These are phyloP conservation scores for Alternaria ethzedia DNA, from an alignment of 2,329 filamentous ascomycete species.

Conservation along the genomic window DNA sequence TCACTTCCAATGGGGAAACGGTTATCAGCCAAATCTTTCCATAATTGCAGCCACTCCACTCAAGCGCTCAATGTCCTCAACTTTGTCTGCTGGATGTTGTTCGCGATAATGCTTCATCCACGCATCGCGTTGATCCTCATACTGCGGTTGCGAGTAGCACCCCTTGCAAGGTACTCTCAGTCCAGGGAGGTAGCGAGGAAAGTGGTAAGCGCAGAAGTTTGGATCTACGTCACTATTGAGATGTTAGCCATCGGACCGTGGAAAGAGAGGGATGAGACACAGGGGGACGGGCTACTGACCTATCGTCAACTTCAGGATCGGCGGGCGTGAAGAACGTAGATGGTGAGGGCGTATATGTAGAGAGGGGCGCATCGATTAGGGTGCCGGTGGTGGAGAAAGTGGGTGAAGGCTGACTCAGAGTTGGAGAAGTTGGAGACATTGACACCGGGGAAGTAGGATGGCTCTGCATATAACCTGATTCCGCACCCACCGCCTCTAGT, in stretches of 20 bases:
- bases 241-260: background rate
- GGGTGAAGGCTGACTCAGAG: background rate
- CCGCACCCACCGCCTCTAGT: background rate
- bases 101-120: conserved; percentile 28
- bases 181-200: conserved; percentile 20
- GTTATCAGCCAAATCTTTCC: conserved; percentile 14
- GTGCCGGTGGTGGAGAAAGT: conserved; percentile 5
- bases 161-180: conserved; percentile 30
- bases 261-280: background rate
- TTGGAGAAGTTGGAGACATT: background rate
- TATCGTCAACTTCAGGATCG: background rate
- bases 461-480: background rate
- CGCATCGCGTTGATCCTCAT: conserved; percentile 4
- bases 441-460: background rate
- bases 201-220: conserved; percentile 28
- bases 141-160: conserved; percentile 33
- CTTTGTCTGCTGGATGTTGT: conserved; percentile 21
- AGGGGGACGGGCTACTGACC: background rate
- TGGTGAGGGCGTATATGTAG: too few relatives aligned
- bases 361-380: background rate
- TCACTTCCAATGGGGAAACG: background rate
- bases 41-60: conserved; percentile 27
- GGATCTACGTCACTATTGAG: background rate
- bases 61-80: conserved; percentile 25
- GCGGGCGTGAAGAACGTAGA: background rate